Evolutionary conservation across 176 grass and related monocot species (phyloP).

Genomic region (Saccharum spontaneum): DNA sequence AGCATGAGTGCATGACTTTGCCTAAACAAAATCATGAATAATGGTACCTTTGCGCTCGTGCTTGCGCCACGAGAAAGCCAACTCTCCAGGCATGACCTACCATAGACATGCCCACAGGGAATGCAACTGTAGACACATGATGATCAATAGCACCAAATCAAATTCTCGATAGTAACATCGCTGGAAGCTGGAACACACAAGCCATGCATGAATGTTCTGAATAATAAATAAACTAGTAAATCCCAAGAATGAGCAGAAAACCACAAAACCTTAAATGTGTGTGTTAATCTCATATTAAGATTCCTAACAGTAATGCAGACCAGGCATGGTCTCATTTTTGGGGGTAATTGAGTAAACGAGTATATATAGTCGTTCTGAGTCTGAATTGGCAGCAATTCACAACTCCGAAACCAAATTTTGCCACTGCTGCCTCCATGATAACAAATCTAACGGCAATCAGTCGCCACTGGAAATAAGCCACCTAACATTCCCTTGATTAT

Average conservation of each 20-base stretch:
- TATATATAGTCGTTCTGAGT: no score
- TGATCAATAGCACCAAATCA: neutral
- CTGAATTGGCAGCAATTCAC: neutral
- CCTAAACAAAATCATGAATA: neutral
- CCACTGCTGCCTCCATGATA: no score
- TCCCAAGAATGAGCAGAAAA: neutral
- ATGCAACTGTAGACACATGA: neutral
- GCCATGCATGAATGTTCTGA: neutral
- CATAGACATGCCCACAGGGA: constrained; percentile 24
- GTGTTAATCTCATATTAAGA: neutral
- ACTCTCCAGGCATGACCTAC: constrained; percentile 10
- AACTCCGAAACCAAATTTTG: neutral
- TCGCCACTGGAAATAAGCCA: neutral
- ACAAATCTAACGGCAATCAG: no score
- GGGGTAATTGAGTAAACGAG: no score
- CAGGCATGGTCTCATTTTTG: neutral
- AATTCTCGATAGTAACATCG: neutral
- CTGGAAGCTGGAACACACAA: neutral
- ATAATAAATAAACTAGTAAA: neutral
- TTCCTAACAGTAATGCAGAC: neutral
- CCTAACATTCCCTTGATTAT: neutral
- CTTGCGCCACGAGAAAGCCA: neutral
- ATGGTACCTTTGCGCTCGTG: neutral
- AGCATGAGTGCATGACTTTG: neutral
- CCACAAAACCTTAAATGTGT: neutral